phyloP scores from a whole-genome alignment of 176 grass and related monocot species.

The Cenchrus purpureus region DNA sequence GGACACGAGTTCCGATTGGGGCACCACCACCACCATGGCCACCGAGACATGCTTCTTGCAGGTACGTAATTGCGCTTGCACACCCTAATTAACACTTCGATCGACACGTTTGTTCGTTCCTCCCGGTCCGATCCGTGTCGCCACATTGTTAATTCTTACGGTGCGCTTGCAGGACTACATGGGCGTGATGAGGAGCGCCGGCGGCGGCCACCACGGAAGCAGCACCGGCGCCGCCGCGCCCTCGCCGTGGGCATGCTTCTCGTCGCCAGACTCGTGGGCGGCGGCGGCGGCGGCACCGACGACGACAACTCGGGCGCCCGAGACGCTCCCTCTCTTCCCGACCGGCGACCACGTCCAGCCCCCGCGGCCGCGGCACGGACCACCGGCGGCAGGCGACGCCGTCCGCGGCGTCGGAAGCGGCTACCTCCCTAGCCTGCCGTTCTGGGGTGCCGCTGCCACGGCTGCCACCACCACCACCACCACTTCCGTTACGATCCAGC shows the following conservation, averaged over 20 bases:
- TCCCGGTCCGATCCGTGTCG: not conserved
- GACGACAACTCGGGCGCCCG: conserved; percentile 36
- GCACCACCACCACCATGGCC: conserved; percentile 37
- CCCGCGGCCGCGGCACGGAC: not conserved
- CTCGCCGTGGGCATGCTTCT: conserved; percentile 37
- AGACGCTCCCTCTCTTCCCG: conserved; percentile 75
- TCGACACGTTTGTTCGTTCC: not conserved
- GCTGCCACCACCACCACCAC: not conserved
- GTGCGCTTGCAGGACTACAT: conserved; percentile 56
- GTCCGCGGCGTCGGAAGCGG: not conserved
- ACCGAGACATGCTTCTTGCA: conserved; percentile 53
- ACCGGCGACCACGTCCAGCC: not conserved
- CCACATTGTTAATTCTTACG: not conserved
- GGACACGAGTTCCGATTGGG: conserved; percentile 20
- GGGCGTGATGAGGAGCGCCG: conserved; percentile 36
- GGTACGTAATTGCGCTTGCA: conserved; percentile 9
- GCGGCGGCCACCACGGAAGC: not conserved
- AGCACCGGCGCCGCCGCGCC: not conserved
- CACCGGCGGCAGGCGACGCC: not conserved
- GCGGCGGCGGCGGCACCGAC: not conserved
- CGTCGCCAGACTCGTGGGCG: conserved; percentile 23
- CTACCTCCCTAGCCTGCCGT: conserved; percentile 17
- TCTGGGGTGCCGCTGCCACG: conserved; percentile 28
- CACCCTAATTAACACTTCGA: not conserved
- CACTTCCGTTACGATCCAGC: conserved; percentile 36